Evolutionary conservation across 306 rosid species (phyloP).

Genomic region (Ormosia emarginata): DNA sequence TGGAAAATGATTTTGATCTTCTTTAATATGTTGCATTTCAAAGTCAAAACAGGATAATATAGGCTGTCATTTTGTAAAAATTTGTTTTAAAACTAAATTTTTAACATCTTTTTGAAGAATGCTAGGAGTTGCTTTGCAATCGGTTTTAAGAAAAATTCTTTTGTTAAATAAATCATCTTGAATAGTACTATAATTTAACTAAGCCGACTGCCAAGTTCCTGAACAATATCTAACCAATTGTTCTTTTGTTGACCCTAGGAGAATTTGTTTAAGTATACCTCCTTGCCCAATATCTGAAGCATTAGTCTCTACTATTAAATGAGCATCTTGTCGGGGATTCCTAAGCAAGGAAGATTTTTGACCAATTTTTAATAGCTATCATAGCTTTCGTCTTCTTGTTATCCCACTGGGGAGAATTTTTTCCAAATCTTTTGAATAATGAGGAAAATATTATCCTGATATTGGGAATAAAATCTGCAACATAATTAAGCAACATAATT

Average conservation of each 20-base stretch:
- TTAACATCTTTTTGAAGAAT: no score
- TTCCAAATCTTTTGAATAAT: no score
- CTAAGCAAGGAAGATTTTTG: background rate
- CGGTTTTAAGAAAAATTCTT: no score
- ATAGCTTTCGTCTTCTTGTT: background rate
- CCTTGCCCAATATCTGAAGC: no score
- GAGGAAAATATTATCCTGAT: background rate
- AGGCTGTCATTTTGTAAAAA: background rate
- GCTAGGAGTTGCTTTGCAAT: no score
- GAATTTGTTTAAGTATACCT: no score
- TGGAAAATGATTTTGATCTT: background rate
- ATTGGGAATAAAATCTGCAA: background rate
- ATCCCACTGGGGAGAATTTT: background rate
- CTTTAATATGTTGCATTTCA: background rate
- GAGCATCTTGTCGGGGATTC: background rate
- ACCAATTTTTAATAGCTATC: background rate
- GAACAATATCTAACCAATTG: background rate
- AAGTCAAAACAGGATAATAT: background rate
- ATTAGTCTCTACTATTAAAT: background rate
- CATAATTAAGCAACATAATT: no score
- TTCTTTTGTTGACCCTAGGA: no score
- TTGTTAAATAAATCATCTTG: no score
- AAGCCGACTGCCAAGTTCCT: background rate
- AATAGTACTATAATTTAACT: background rate
- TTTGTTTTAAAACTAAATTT: no score